phyloP scores from a whole-genome alignment of 177 flowering plant species.

The Vitis hybrid region DNA sequence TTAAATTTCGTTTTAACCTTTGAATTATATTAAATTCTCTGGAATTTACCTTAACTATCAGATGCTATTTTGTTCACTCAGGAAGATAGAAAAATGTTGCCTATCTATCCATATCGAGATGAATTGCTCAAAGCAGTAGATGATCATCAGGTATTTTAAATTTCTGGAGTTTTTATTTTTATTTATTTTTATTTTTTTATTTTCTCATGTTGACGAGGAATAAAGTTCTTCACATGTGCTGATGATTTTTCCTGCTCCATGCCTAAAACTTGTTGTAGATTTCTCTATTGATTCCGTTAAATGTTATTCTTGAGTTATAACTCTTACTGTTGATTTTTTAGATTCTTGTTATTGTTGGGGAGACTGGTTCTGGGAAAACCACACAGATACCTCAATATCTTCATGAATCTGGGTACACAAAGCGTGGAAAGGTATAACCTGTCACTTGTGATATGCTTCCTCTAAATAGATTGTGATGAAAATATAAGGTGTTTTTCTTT shows the following conservation, averaged over 20 bases:
- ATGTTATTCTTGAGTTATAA: neutral
- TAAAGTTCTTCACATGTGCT: neutral
- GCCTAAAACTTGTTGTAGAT: neutral
- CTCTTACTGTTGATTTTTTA: conserved; percentile 14
- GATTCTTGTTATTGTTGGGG: conserved; percentile 96
- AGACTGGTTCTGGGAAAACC: conserved; percentile 98
- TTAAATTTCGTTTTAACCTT: too few species aligned
- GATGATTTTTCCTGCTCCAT: neutral
- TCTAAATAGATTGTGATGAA: neutral
- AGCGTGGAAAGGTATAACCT: conserved; percentile 71
- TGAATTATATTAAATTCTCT: neutral
- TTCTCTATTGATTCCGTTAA: neutral
- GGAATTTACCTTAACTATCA: neutral
- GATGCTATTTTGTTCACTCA: conserved; percentile 25
- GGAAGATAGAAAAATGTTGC: conserved; percentile 86
- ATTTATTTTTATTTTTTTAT: neutral
- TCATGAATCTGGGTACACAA: conserved; percentile 95
- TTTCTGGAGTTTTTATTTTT: neutral
- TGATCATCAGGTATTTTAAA: conserved; percentile 70
- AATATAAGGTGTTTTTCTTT: neutral
- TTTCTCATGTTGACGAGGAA: neutral
- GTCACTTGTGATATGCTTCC: neutral
- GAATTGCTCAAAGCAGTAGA: conserved; percentile 75
- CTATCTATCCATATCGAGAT: conserved; percentile 79
- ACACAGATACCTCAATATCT: conserved; percentile 98